phyloP scores from a whole-genome alignment of 2,329 filamentous ascomycete genomes.

The Fusarium proliferatum region DNA sequence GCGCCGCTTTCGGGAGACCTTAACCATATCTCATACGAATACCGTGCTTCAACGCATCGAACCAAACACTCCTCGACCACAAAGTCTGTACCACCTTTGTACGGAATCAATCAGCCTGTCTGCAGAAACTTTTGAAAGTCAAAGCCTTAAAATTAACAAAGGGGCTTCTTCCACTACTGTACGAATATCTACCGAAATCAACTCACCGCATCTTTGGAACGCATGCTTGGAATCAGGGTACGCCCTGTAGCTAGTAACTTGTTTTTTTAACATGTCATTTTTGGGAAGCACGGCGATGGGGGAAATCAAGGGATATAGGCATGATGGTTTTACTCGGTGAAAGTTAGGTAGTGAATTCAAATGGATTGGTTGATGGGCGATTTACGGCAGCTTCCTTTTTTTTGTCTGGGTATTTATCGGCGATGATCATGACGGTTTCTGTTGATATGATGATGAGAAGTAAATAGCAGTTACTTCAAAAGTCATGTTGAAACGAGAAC shows the following conservation, averaged over 20 bases:
- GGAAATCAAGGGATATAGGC: constrained; percentile 37
- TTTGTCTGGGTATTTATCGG: background rate
- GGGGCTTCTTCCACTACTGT: constrained; percentile 28
- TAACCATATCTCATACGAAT: constrained; percentile 15
- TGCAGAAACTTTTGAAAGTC: constrained; percentile 20
- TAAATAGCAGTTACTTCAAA: background rate
- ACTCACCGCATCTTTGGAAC: constrained; percentile 28
- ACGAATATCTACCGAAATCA: constrained; percentile 31
- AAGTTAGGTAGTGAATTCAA: constrained; percentile 42
- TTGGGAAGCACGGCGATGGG: constrained; percentile 45
- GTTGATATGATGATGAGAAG: background rate
- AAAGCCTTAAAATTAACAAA: background rate
- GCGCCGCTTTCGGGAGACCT: constrained; percentile 49
- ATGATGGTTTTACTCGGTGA: constrained; percentile 41
- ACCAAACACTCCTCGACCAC: background rate
- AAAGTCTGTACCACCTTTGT: constrained; percentile 29
- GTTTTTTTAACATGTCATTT: constrained; percentile 37
- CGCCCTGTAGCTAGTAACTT: constrained; percentile 35
- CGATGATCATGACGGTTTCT: background rate
- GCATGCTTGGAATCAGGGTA: constrained; percentile 27
- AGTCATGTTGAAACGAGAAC: background rate
- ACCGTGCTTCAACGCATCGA: constrained; percentile 1
- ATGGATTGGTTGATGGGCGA: constrained; percentile 37
- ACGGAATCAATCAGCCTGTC: constrained; percentile 37
- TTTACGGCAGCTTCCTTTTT: background rate